Conservation (phyloP, 1,284 basidiomycete species). For the Papiliotrema fonsecae region DNA sequence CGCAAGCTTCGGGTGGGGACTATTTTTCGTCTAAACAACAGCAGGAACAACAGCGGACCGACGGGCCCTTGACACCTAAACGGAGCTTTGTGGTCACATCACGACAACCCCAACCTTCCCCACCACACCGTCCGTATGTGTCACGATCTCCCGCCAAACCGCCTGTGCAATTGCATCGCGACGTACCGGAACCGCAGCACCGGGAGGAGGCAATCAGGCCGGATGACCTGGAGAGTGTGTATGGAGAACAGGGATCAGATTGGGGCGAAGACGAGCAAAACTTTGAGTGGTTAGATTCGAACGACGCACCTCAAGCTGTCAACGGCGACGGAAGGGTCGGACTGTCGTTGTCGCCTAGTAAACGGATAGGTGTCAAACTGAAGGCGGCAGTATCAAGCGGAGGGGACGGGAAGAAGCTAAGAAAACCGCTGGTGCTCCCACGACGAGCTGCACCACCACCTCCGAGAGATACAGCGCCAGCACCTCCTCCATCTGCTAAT, state of each 20-base stretch:
- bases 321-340: slow-evolving; percentile 21
- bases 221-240: slow-evolving; percentile 23
- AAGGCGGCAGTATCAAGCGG: slow-evolving; percentile 1
- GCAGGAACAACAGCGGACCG: slow-evolving; percentile 11
- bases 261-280: slow-evolving; percentile 45
- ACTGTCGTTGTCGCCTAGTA: slow-evolving; percentile 1
- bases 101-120: slow-evolving; percentile 2
- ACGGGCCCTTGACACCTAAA: slow-evolving; percentile 15
- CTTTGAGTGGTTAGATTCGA: slow-evolving; percentile 42
- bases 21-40: slow-evolving; percentile 2
- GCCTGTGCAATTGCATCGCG: not conserved
- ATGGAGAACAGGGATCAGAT: slow-evolving; percentile 44
- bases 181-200: not conserved
- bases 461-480: slow-evolving; percentile 5
- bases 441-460: slow-evolving; percentile 18
- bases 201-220: not conserved
- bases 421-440: slow-evolving; percentile 4
- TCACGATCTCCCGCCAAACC: not conserved
- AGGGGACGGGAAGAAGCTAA: slow-evolving; percentile 16
- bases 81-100: slow-evolving; percentile 18
- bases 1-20: slow-evolving; percentile 1
- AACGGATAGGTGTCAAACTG: slow-evolving; percentile 4
- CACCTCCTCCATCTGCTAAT: slow-evolving; percentile 1
- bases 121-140: not conserved
- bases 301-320: slow-evolving; percentile 20